These are phyloP conservation scores for Chaetomium globosum DNA, from an alignment of 2,329 filamentous ascomycete genomes.

Conservation along the genomic window DNA sequence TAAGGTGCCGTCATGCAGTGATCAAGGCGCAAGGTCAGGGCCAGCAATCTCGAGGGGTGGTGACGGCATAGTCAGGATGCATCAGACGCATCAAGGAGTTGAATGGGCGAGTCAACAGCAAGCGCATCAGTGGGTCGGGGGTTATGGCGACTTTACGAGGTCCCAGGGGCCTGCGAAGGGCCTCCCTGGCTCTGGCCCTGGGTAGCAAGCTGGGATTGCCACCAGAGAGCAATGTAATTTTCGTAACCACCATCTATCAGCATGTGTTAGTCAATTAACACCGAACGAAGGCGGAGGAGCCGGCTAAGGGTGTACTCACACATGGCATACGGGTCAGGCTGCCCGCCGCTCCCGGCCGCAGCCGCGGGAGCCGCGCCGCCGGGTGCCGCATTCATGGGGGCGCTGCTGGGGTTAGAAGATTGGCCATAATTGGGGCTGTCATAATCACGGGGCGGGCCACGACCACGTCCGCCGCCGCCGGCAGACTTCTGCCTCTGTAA, in stretches of 20 bases:
- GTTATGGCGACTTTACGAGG: conserved; percentile 35
- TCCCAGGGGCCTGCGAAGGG: conserved; percentile 34
- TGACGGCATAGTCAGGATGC: conserved; percentile 32
- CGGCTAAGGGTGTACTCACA: conserved; percentile 55
- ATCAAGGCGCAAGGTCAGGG: conserved; percentile 30
- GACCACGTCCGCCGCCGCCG: conserved; percentile 50
- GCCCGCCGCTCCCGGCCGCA: conserved; percentile 44
- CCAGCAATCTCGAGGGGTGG: conserved; percentile 8
- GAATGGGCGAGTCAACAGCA: conserved; percentile 35
- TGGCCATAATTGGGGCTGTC: conserved; percentile 57
- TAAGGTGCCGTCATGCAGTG: conserved; percentile 22
- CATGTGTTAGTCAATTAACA: conserved; percentile 35
- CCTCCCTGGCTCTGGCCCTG: conserved; percentile 37
- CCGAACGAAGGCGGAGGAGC: not conserved
- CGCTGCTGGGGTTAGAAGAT: conserved; percentile 50
- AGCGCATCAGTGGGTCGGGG: conserved; percentile 33
- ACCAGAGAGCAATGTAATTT: conserved; percentile 79
- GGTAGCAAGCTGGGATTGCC: conserved; percentile 60
- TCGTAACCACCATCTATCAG: conserved; percentile 75
- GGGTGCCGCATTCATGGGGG: conserved; percentile 47
- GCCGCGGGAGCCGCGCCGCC: conserved; percentile 44
- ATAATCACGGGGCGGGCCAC: conserved; percentile 54
- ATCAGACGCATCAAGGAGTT: conserved; percentile 35
- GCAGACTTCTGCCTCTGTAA: conserved; percentile 57
- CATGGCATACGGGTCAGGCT: conserved; percentile 71